Evolutionary conservation across 2,329 filamentous ascomycete genomes (phyloP), one percentile per base, ranked within the genome.

Genomic region (Alternaria arbusti): DNA sequence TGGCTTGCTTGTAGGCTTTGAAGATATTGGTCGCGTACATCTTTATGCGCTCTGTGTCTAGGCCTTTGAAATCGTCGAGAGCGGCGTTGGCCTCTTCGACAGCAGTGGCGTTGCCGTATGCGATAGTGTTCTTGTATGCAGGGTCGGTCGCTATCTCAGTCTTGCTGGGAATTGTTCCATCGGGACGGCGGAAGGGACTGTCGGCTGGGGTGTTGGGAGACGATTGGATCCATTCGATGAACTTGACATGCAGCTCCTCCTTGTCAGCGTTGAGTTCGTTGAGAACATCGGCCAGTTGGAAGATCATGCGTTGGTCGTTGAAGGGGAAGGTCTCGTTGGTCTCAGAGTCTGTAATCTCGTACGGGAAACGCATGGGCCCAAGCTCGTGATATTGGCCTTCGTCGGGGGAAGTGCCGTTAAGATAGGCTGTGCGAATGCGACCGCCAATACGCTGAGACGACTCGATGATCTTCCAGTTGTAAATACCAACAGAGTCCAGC

Each of bases 301-400:
- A 89, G 0, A 89, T 85, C 68, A 90, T 80, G 60, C 86, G 82
- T 67, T 89, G 87, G 66, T 90, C 88, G 6, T 83, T 83, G 64
- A 89, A 86, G 61, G 86, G 82, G 8, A 83, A 70, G 0, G 84
- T 88, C 69, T 85, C 81, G 65, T 87, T 86, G 23, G 82, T 81
- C 22, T 79, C 79, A 2, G 82, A 74, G 61, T 85, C 82, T 0
- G 74, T 79, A 5, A 83, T 76, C 13, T 80, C 82, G 43, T 84
- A 79, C 0, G 88, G 88, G 64, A 90, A 86, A 3, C 87, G 81
- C 87, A 90, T 90, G 0, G 87, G 86, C 0, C 88, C 88, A 83
- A 84, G 82, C 71, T 90, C 88, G 68, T 89, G 87, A 71, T 90
- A 90, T 15, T 87, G 87, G 68, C 89, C 89, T 64, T 89, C 83